Conservation (phyloP, 2,329 filamentous ascomycete species). For the Neoascochyta sp. region DNA sequence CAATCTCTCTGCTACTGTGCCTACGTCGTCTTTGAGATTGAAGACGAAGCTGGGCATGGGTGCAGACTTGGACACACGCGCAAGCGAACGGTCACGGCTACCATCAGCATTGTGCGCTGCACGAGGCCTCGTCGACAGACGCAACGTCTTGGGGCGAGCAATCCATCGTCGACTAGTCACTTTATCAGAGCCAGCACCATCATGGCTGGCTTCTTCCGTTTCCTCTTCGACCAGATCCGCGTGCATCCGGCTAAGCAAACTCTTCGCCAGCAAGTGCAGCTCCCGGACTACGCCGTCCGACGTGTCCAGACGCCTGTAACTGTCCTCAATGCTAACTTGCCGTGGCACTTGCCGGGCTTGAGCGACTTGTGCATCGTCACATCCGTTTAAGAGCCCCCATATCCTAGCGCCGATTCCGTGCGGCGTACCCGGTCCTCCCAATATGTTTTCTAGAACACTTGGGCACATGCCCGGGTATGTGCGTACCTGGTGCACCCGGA, state of each 20-base stretch:
- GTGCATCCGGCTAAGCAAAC: constrained; percentile 74
- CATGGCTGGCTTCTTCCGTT: constrained; percentile 23
- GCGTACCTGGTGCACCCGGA: constrained; percentile 66
- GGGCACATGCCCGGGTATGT: constrained; percentile 60
- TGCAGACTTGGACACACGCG: constrained; percentile 70
- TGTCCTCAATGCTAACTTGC: constrained; percentile 94
- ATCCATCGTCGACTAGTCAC: constrained; percentile 57
- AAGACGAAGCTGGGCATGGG: constrained; percentile 73
- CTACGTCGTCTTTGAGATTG: constrained; percentile 55
- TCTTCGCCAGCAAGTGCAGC: constrained; percentile 63
- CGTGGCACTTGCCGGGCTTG: constrained; percentile 68
- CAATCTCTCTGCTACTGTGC: constrained; percentile 62
- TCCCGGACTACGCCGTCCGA: constrained; percentile 63
- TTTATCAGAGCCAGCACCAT: neutral
- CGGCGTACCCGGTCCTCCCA: constrained; percentile 66
- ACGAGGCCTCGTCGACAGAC: constrained; percentile 70
- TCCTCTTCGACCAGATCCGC: constrained; percentile 64
- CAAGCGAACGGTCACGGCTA: constrained; percentile 56
- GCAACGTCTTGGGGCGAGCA: constrained; percentile 75
- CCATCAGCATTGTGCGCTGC: constrained; percentile 52
- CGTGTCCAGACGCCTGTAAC: constrained; percentile 69
- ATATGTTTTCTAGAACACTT: constrained; percentile 61
- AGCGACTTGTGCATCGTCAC: constrained; percentile 71
- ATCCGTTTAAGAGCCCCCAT: constrained; percentile 77
- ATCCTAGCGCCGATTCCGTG: constrained; percentile 67